Evolutionary conservation across 495 filamentous ascomycete genomes (phyloP).

Genomic region (Recurvomyces mirabilis): DNA sequence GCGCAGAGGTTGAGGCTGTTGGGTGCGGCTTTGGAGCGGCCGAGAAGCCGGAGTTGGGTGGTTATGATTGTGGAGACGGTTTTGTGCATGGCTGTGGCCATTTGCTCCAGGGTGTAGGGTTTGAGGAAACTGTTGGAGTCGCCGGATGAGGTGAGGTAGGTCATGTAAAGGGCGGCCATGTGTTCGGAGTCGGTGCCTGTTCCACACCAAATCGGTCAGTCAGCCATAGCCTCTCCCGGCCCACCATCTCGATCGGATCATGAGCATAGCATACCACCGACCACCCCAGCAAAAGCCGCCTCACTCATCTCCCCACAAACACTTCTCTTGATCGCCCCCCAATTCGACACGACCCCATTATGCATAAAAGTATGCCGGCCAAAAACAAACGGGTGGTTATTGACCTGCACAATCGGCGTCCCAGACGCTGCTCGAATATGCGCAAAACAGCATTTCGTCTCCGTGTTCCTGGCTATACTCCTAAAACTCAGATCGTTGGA

Average conservation of each 20-base stretch:
- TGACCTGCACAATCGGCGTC: constrained; percentile 34
- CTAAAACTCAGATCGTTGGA: constrained; percentile 40
- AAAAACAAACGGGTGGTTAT: constrained; percentile 43
- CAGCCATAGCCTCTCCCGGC: no score
- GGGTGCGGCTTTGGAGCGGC: constrained; percentile 26
- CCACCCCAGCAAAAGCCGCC: constrained; percentile 36
- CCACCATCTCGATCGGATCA: no score
- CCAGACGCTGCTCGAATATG: constrained; percentile 38
- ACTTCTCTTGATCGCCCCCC: constrained; percentile 32
- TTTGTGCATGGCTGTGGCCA: constrained; percentile 33
- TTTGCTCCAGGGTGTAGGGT: constrained; percentile 29
- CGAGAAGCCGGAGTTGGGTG: constrained; percentile 32
- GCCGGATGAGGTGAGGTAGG: constrained; percentile 30
- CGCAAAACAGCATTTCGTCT: constrained; percentile 33
- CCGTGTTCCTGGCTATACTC: constrained; percentile 34
- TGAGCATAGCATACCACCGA: no score
- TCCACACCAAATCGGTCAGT: no score
- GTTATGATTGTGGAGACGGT: constrained; percentile 33
- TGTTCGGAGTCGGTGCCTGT: constrained; percentile 42
- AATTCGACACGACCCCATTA: constrained; percentile 38
- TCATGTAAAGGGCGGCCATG: constrained; percentile 40
- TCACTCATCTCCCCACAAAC: constrained; percentile 32
- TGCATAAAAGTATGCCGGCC: constrained; percentile 42
- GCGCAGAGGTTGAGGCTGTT: constrained; percentile 35
- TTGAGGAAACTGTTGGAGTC: constrained; percentile 30